Evolutionary conservation across 2,329 filamentous ascomycete species (phyloP), one percentile per base, ranked within the genome.

Genomic region (Aspergillus chevalieri): DNA sequence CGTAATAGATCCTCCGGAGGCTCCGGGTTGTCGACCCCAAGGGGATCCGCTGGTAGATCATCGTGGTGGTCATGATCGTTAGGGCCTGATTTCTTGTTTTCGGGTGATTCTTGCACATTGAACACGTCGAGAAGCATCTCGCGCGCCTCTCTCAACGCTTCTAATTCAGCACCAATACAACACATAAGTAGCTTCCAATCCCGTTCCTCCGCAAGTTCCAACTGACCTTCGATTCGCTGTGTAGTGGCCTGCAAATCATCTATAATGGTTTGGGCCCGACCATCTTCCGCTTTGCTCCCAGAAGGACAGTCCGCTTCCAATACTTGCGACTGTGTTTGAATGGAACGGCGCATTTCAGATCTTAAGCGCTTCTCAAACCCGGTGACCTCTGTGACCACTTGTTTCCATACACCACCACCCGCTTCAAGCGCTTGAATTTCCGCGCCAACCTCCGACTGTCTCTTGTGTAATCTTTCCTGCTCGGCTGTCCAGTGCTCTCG

Each of bases 161-260:
- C 80, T 2, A 84, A 65, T 60, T 85, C 82, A 1, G 82, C 80
- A 3, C 79, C 79, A 51, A 85, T 79, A 47, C 80, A 81, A 50
- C 78, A 82, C 22, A 83, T 75, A 26, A 85, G 71, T 17, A 85
- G 65, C 47, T 78, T 83, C 82, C 82, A 85, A 46, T 75, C 72
- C 44, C 73, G 74, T 4, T 71, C 68, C 47, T 80, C 74, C 1
- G 81, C 79, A 15, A 75, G 56, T 12, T 75, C 68, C 46, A 80
- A 59, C 49, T 78, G 74, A 2, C 66, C 63, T 54, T 81, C 72
- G 8, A 85, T 62, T 10, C 70, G 69, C 1, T 59, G 57, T 6
- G 76, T 74, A 2, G 74, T 74, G 17, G 63, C 57, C 17, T 76
- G 69, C 65, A 84, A 72, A 38, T 76, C 68, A 5, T 61, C 60